A percentile compares a stretch with the other conserved stretches of the same genome.
Evolutionary conservation across 306 rosid species (phyloP).

Genomic region (Geum urbanum): DNA sequence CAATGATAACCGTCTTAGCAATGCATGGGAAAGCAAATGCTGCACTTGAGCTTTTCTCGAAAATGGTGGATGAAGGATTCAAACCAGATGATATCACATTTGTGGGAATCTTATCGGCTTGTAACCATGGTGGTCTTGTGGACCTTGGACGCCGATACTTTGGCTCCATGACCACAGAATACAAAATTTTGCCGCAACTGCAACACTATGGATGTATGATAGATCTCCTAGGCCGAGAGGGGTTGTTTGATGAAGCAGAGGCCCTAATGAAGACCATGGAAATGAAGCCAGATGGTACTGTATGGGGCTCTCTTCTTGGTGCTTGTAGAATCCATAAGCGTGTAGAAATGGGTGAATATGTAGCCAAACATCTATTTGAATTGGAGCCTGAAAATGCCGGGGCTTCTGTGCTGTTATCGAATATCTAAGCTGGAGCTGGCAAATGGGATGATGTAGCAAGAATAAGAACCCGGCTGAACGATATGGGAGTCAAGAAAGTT

Average conservation of each 20-base stretch:
- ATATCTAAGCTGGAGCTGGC: constrained; percentile 72
- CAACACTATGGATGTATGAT: constrained; percentile 83
- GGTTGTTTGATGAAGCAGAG: constrained; percentile 71
- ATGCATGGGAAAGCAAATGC: constrained; percentile 60
- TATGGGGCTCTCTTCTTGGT: constrained; percentile 84
- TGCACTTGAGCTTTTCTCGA: constrained; percentile 50
- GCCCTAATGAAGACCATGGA: constrained; percentile 52
- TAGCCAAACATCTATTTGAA: constrained; percentile 56
- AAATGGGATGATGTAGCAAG: constrained; percentile 85
- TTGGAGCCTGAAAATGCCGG: constrained; percentile 70
- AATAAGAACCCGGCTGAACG: constrained; percentile 66
- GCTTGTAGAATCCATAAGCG: constrained; percentile 61
- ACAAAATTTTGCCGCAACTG: constrained; percentile 49
- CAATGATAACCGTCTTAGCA: constrained; percentile 74
- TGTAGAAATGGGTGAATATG: constrained; percentile 60
- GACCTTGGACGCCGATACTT: constrained; percentile 59
- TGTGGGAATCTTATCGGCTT: constrained; percentile 78
- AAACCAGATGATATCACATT: constrained; percentile 74
- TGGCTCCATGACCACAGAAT: constrained; percentile 48
- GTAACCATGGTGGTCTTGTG: constrained; percentile 64
- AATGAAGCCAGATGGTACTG: constrained; percentile 79
- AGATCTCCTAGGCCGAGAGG: constrained; percentile 65
- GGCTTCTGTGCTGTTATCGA: constrained; percentile 67
- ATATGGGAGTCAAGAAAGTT: constrained; percentile 76
- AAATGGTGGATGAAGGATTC: constrained; percentile 44